phyloP scores from a whole-genome alignment of 164 flowering plant genomes.

The Malania oleifera region DNA sequence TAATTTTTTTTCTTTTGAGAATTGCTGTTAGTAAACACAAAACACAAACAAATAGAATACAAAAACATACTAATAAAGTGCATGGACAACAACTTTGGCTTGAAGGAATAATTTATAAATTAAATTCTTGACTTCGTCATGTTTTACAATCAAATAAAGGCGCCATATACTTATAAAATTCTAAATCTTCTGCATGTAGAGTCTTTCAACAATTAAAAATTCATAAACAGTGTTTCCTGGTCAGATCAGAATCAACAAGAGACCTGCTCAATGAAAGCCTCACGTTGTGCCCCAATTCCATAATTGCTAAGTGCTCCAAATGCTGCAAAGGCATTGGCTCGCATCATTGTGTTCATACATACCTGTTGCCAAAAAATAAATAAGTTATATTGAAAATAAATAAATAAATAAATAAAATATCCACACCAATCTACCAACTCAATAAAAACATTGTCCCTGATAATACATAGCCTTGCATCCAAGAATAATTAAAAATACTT shows the following conservation, averaged over 20 bases:
- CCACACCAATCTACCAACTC: too few relatives aligned
- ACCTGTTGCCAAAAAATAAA: conserved; percentile 33
- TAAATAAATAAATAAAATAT: neutral
- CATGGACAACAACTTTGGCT: too few relatives aligned
- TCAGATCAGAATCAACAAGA: neutral
- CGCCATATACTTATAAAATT: neutral
- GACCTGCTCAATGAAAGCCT: conserved; percentile 92
- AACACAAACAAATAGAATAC: too few relatives aligned
- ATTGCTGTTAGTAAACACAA: too few relatives aligned
- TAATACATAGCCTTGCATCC: too few relatives aligned
- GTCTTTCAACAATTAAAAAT: neutral
- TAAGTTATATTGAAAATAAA: neutral
- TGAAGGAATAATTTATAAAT: too few relatives aligned
- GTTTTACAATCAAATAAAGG: too few relatives aligned
- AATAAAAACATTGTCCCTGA: too few relatives aligned
- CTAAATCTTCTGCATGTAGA: neutral
- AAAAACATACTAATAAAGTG: too few relatives aligned
- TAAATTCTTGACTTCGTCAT: too few relatives aligned
- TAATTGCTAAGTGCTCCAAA: conserved; percentile 76
- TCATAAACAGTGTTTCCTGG: neutral
- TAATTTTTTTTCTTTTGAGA: too few relatives aligned
- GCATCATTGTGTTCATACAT: conserved; percentile 59
- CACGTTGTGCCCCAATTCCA: conserved; percentile 54
- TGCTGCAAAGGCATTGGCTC: conserved; percentile 85
- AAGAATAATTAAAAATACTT: too few relatives aligned